A percentile compares a stretch with the other conserved stretches of the same genome.
phyloP scores from a whole-genome alignment of 164 flowering plant species.

The Annona cherimola region DNA sequence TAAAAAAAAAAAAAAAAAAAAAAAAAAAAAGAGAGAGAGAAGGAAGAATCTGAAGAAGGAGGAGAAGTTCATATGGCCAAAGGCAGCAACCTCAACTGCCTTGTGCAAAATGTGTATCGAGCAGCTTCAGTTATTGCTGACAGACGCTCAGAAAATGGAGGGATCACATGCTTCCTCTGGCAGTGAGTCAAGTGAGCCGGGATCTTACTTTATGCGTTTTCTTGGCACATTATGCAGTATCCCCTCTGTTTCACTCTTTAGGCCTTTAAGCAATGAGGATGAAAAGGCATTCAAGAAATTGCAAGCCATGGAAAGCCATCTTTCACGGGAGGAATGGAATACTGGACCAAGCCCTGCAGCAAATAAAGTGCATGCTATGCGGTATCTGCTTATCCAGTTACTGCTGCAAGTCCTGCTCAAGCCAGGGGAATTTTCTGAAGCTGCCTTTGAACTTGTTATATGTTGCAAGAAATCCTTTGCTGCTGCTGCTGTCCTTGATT shows the following conservation, averaged over 20 bases:
- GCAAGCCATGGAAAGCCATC: constrained; percentile 59
- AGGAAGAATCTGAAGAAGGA: no score
- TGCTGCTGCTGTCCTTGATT: constrained; percentile 39
- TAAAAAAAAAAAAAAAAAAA: no score
- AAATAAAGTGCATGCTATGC: constrained; percentile 59
- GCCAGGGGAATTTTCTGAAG: constrained; percentile 76
- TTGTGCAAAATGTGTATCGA: constrained; percentile 74
- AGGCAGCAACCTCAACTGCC: constrained; percentile 62
- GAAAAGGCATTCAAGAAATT: constrained; percentile 60
- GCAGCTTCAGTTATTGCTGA: constrained; percentile 71
- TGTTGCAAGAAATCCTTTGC: constrained; percentile 75
- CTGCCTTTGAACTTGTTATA: constrained; percentile 68
- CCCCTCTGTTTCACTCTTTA: constrained; percentile 88
- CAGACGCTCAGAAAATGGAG: constrained; percentile 76
- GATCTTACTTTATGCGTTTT: constrained; percentile 76
- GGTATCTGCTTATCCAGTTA: constrained; percentile 83
- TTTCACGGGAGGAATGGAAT: constrained; percentile 76
- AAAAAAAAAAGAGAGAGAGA: no score
- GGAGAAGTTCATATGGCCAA: constrained; percentile 93
- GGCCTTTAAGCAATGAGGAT: constrained; percentile 65
- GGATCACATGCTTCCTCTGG: constrained; percentile 27
- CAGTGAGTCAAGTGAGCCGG: constrained; percentile 68
- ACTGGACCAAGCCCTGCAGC: constrained; percentile 36
- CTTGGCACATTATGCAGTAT: constrained; percentile 67
- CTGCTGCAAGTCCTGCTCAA: constrained; percentile 78